Conservation (phyloP, 306 rosid genomes). For the Prunus kanzakura region DNA sequence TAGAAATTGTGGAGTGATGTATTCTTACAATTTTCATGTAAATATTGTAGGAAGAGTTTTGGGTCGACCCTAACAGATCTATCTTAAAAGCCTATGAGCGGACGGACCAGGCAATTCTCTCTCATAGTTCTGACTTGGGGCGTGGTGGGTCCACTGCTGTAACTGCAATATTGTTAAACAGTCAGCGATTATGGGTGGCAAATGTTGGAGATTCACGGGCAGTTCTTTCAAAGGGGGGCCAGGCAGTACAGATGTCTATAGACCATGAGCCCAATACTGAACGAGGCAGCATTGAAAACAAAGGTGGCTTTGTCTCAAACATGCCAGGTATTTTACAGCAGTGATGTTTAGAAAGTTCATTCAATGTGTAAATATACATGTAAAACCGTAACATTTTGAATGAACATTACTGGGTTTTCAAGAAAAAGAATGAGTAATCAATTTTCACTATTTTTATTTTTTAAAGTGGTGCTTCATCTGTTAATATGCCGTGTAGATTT, state of each 20-base stretch:
- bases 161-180: conserved; percentile 79
- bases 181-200: conserved; percentile 64
- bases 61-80: conserved; percentile 70
- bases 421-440: background rate
- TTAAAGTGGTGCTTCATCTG: background rate
- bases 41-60: conserved; percentile 68
- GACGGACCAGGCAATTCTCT: conserved; percentile 87
- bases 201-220: conserved; percentile 97
- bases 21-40: conserved; percentile 23
- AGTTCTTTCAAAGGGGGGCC: conserved; percentile 78
- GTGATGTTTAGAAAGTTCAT: conserved; percentile 2
- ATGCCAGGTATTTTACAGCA: conserved; percentile 67
- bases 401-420: background rate
- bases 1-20: background rate
- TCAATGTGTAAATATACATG: background rate
- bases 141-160: conserved; percentile 97
- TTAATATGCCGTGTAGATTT: background rate
- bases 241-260: conserved; percentile 70
- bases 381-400: background rate
- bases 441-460: background rate
- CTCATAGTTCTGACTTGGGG: conserved; percentile 88
- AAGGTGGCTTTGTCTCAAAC: conserved; percentile 97
- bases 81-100: conserved; percentile 83
- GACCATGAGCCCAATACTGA: conserved; percentile 91
- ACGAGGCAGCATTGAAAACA: conserved; percentile 74